phyloP scores from a whole-genome alignment of 495 filamentous ascomycete genomes.

The Penicillium turbatum region DNA sequence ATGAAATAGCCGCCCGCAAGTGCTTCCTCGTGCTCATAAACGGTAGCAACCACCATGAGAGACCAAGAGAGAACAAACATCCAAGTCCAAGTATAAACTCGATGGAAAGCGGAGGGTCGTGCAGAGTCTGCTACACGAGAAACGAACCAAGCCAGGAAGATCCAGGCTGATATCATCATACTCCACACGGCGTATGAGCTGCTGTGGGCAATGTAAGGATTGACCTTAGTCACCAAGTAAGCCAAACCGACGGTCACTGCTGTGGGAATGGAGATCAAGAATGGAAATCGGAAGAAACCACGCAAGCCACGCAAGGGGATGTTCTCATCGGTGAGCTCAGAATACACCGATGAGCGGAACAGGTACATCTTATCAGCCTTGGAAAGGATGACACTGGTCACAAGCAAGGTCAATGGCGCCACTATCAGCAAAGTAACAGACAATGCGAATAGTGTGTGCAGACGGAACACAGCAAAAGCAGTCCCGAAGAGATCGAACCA shows the following conservation, averaged over 20 bases:
- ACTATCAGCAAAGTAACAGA: conserved; percentile 78
- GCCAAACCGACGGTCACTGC: conserved; percentile 67
- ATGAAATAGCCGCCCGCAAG: conserved; percentile 79
- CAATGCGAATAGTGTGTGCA: conserved; percentile 81
- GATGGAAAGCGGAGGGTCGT: conserved; percentile 80
- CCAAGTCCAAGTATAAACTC: conserved; percentile 79
- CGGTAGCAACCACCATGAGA: conserved; percentile 66
- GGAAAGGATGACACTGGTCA: conserved; percentile 62
- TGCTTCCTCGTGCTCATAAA: conserved; percentile 63
- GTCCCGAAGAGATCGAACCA: conserved; percentile 94
- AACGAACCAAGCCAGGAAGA: conserved; percentile 77
- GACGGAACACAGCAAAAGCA: conserved; percentile 69
- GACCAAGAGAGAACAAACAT: conserved; percentile 71
- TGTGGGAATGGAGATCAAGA: conserved; percentile 66
- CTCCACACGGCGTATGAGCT: conserved; percentile 79
- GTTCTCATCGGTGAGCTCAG: conserved; percentile 54
- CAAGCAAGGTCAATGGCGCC: conserved; percentile 64
- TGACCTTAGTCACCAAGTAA: conserved; percentile 73
- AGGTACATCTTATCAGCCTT: conserved; percentile 76
- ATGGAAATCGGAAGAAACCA: conserved; percentile 79
- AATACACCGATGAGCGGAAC: conserved; percentile 58
- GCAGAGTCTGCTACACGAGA: conserved; percentile 76
- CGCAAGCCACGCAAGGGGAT: conserved; percentile 69
- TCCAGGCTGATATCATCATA: conserved; percentile 81
- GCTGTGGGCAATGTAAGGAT: conserved; percentile 83